Conservation (phyloP, 176 grass and related monocot species). For the Carex kokanica region DNA sequence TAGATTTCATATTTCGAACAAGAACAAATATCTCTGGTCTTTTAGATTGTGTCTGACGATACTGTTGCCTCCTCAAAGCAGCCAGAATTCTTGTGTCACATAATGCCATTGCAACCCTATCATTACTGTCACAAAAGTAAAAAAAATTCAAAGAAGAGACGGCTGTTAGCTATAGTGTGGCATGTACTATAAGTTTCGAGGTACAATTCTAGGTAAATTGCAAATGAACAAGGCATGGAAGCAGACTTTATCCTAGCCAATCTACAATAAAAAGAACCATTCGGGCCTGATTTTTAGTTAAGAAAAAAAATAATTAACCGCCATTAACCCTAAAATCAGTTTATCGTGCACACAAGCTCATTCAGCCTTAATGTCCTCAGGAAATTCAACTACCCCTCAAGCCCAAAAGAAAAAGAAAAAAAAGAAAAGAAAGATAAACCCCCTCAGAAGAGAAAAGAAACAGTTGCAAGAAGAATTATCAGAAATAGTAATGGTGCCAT, state of each 20-base stretch:
- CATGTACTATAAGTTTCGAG: neutral
- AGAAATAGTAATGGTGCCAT: neutral
- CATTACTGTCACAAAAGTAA: conserved; percentile 16
- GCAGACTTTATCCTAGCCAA: neutral
- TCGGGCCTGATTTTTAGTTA: neutral
- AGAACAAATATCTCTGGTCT: conserved; percentile 49
- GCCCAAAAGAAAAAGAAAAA: neutral
- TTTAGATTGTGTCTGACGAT: conserved; percentile 33
- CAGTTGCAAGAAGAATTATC: neutral
- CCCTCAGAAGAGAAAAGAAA: neutral
- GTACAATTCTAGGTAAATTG: conserved; percentile 5
- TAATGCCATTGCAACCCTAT: conserved; percentile 44
- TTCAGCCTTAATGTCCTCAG: neutral
- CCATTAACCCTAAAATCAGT: neutral
- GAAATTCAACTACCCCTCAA: neutral
- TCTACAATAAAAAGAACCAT: neutral
- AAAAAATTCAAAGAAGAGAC: neutral
- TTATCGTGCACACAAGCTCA: neutral
- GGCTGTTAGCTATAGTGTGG: neutral
- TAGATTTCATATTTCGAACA: conserved; percentile 60
- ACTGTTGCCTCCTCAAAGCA: conserved; percentile 51
- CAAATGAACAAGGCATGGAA: neutral
- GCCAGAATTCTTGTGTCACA: conserved; percentile 62
- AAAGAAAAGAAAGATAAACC: no score
- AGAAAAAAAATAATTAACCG: neutral